Evolutionary conservation across 2,329 filamentous ascomycete species (phyloP).

Genomic region (Diaporthe sp.): DNA sequence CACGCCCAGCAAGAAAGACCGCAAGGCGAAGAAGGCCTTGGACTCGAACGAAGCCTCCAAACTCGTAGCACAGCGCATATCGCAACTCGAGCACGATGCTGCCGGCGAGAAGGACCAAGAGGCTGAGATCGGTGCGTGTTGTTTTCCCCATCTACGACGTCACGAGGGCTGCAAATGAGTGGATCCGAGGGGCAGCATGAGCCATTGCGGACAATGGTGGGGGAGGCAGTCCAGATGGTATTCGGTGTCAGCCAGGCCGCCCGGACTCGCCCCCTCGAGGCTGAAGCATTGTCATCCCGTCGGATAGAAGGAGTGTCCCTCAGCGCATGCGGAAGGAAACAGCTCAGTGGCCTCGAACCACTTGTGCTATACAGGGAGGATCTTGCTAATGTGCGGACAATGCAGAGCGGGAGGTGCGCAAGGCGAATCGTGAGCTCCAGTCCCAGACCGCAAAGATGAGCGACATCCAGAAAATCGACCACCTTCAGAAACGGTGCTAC

Average conservation of each 20-base stretch:
- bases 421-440: constrained; percentile 90
- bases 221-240: not conserved
- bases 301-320: not conserved
- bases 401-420: constrained; percentile 91
- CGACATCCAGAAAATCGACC: constrained; percentile 90
- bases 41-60: constrained; percentile 93
- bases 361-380: not conserved
- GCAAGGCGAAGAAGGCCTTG: constrained; percentile 83
- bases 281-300: not conserved
- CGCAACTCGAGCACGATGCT: constrained; percentile 92
- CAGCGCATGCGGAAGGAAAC: not conserved
- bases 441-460: constrained; percentile 92
- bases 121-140: constrained; percentile 82
- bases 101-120: constrained; percentile 96
- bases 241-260: not conserved
- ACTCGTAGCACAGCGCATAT: constrained; percentile 91
- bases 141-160: constrained; percentile 26
- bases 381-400: constrained; percentile 38
- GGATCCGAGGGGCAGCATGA: constrained; percentile 10
- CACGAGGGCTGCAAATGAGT: constrained; percentile 3
- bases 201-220: constrained; percentile 14
- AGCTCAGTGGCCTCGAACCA: not conserved
- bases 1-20: constrained; percentile 78
- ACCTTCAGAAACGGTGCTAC: constrained; percentile 89
- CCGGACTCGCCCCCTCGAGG: not conserved